Percentiles rank a stretch among this genome's conserved stretches.
These are phyloP conservation scores for Pseudogymnoascus sp. DNA, from an alignment of 2,329 filamentous ascomycete genomes.

Conservation along the genomic window DNA sequence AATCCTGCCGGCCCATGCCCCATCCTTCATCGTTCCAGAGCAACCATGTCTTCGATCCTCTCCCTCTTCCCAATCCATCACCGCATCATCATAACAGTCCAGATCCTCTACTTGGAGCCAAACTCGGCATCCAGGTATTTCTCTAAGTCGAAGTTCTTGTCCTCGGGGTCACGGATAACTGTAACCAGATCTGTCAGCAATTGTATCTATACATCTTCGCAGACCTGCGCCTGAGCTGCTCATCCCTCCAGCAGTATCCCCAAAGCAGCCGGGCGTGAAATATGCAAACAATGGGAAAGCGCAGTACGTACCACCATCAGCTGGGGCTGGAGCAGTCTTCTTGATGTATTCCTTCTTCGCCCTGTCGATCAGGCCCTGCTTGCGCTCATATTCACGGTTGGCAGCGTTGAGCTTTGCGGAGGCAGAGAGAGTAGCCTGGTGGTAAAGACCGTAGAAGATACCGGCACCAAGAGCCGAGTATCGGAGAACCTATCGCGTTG, in stretches of 20 bases:
- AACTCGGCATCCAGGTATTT: constrained; percentile 58
- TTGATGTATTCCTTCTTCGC: constrained; percentile 86
- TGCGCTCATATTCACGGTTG: constrained; percentile 80
- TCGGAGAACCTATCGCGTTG: constrained; percentile 69
- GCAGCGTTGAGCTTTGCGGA: constrained; percentile 61
- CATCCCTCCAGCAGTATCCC: not conserved
- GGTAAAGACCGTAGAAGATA: constrained; percentile 90
- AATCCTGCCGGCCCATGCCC: not conserved
- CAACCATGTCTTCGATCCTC: constrained; percentile 9
- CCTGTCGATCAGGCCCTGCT: constrained; percentile 83
- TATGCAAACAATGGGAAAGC: not conserved
- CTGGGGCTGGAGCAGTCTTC: constrained; percentile 52
- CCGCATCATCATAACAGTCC: constrained; percentile 4
- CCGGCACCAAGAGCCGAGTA: constrained; percentile 90
- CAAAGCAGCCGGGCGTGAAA: not conserved
- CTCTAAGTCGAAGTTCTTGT: constrained; percentile 92
- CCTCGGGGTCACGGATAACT: constrained; percentile 69
- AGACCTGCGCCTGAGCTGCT: not conserved
- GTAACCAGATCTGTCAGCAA: constrained; percentile 15
- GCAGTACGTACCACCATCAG: constrained; percentile 9
- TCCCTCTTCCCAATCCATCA: constrained; percentile 9
- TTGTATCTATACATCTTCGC: not conserved
- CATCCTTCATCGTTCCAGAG: constrained; percentile 3
- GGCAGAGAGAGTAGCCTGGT: constrained; percentile 74
- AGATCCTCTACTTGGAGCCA: constrained; percentile 22